A percentile compares a stretch with the other conserved stretches of the same genome.
Evolutionary conservation across 441 rosid species (phyloP).

Genomic region (Syzygium malaccense): DNA sequence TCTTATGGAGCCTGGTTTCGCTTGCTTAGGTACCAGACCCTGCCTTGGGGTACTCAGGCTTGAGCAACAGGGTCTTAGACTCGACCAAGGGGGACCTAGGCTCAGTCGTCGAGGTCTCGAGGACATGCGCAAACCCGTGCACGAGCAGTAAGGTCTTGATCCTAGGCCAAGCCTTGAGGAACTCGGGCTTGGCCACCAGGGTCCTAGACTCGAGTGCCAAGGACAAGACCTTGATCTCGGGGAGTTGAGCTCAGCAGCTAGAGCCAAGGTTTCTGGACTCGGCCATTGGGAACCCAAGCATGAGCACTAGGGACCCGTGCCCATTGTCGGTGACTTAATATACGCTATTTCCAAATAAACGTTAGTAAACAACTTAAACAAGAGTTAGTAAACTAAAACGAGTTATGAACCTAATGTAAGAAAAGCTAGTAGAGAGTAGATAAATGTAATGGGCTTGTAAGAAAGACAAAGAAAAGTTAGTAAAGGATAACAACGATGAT

Average conservation of each 20-base stretch:
- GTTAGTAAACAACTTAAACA: not conserved
- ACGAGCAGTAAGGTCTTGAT: too few species aligned
- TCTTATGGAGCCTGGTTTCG: not conserved
- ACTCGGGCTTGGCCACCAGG: not conserved
- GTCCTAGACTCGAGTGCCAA: not conserved
- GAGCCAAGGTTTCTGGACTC: not conserved
- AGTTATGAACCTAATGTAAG: not conserved
- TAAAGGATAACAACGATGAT: not conserved
- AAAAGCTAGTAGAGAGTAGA: not conserved
- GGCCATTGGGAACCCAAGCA: not conserved
- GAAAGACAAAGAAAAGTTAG: not conserved
- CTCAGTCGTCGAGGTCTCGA: too few species aligned
- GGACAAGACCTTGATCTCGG: not conserved
- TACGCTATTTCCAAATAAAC: not conserved
- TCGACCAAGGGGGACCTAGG: not conserved
- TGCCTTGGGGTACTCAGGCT: not conserved
- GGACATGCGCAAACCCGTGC: too few species aligned
- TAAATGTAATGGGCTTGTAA: not conserved
- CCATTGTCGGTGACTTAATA: not conserved
- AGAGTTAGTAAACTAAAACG: not conserved
- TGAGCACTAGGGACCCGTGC: not conserved
- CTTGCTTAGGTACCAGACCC: not conserved
- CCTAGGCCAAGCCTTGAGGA: too few species aligned
- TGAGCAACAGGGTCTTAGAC: not conserved
- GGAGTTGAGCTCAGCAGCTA: not conserved